Percentiles rank a stretch among this genome's conserved stretches.
Evolutionary conservation across 75 land plant genomes (phyloP).

Genomic region (Cupressus sempervirens): DNA sequence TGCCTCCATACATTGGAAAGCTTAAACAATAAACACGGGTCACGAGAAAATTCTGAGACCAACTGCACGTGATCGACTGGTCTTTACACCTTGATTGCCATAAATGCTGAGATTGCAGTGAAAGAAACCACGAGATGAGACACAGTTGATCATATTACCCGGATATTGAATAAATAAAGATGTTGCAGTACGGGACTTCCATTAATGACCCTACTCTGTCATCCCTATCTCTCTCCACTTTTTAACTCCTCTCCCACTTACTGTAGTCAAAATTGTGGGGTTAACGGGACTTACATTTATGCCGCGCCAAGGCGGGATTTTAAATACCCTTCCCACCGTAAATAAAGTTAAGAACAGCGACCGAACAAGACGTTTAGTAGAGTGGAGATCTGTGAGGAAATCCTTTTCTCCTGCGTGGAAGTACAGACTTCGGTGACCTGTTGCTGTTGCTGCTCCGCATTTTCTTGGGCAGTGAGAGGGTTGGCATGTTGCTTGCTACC

Average conservation of each 20-base stretch:
- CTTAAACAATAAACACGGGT: neutral
- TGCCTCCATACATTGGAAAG: neutral
- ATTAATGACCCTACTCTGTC: neutral
- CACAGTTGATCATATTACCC: neutral
- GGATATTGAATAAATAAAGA: constrained; percentile 5
- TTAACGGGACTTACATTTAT: neutral
- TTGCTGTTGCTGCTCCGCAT: neutral
- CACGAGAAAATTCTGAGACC: neutral
- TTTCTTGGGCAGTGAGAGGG: neutral
- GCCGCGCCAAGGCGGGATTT: neutral
- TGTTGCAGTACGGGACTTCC: neutral
- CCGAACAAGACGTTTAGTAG: neutral
- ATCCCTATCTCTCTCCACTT: neutral
- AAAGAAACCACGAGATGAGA: constrained; percentile 9
- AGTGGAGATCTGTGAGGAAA: constrained; percentile 10
- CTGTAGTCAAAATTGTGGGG: constrained; percentile 9
- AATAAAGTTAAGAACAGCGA: too few species aligned
- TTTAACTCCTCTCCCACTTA: neutral
- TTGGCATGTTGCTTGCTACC: neutral
- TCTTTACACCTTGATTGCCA: neutral
- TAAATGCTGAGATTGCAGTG: neutral
- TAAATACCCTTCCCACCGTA: neutral
- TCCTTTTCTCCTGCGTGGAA: constrained; percentile 11
- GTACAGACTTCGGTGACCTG: neutral
- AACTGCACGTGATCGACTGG: neutral